phyloP scores from a whole-genome alignment of 2,329 filamentous ascomycete genomes.

The Cercospora berteroae region DNA sequence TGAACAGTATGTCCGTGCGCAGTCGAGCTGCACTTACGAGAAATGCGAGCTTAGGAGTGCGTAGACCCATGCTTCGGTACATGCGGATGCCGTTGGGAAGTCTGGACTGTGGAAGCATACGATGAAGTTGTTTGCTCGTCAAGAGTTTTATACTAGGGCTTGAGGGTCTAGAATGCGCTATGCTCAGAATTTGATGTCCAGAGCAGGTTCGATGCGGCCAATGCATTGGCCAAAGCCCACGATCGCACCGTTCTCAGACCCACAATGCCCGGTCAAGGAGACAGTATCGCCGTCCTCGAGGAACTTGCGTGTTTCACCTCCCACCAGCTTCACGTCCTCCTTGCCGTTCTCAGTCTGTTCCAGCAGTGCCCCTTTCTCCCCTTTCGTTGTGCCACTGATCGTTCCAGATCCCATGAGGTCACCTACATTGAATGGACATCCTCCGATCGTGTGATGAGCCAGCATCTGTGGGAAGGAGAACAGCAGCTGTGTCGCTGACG shows the following conservation, averaged over 20 bases:
- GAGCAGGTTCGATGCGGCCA: constrained; percentile 57
- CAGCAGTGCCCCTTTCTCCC: constrained; percentile 65
- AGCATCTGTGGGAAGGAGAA: constrained; percentile 84
- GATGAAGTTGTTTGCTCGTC: not conserved
- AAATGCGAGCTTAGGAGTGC: not conserved
- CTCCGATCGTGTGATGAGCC: constrained; percentile 72
- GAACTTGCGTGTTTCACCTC: constrained; percentile 67
- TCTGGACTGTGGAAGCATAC: not conserved
- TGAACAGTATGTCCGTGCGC: not conserved
- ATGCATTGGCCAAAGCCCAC: constrained; percentile 76
- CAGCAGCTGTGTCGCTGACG: constrained; percentile 65
- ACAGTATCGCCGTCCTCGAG: constrained; percentile 72
- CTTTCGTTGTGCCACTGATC: constrained; percentile 63
- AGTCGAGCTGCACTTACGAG: not conserved
- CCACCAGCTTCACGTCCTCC: constrained; percentile 57
- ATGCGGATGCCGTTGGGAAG: not conserved
- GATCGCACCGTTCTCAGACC: constrained; percentile 59
- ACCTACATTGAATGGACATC: constrained; percentile 70
- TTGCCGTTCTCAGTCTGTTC: constrained; percentile 73
- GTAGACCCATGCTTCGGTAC: not conserved
- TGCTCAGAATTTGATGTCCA: constrained; percentile 19
- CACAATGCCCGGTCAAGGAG: constrained; percentile 64
- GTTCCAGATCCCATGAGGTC: constrained; percentile 78
- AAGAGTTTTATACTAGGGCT: not conserved
- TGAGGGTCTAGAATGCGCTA: not conserved